phyloP scores from a whole-genome alignment of 1,284 basidiomycete species.

The Inonotus obliquus region DNA sequence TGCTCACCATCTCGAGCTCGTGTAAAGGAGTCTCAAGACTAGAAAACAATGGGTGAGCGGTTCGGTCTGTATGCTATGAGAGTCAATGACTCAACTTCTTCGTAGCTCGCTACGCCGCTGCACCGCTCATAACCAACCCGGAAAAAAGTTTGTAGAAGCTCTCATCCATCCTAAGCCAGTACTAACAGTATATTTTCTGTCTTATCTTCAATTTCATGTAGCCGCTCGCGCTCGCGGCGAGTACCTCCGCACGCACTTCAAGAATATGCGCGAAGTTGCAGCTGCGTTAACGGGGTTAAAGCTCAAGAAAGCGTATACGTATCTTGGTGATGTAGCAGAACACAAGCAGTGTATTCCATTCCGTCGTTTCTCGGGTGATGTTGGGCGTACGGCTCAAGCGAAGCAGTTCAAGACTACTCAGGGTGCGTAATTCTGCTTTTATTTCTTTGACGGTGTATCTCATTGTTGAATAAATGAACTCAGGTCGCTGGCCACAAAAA shows the following conservation, averaged over 20 bases:
- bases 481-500: constrained; percentile 99
- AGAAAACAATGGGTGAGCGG: constrained; percentile 13
- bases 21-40: constrained; percentile 4
- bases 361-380: constrained; percentile 95
- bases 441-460: no score
- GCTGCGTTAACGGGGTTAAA: constrained; percentile 88
- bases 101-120: constrained; percentile 84
- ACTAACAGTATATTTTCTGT: constrained; percentile 19
- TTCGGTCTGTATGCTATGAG: not conserved
- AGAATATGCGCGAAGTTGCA: constrained; percentile 98
- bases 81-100: not conserved
- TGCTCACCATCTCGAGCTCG: not conserved
- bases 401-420: constrained; percentile 97
- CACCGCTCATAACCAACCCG: constrained; percentile 80
- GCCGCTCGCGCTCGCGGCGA: constrained; percentile 91
- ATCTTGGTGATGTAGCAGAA: constrained; percentile 92
- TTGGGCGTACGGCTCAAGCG: constrained; percentile 95
- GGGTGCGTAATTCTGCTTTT: constrained; percentile 49
- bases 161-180: not conserved
- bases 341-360: constrained; percentile 98
- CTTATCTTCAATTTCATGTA: constrained; percentile 33
- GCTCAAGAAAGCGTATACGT: constrained; percentile 93
- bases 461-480: not conserved
- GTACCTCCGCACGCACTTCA: constrained; percentile 99
- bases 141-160: constrained; percentile 75